These are phyloP conservation scores for Saccharomycodes ludwigii DNA, from an alignment of 805 yeast genomes.

Conservation along the genomic window DNA sequence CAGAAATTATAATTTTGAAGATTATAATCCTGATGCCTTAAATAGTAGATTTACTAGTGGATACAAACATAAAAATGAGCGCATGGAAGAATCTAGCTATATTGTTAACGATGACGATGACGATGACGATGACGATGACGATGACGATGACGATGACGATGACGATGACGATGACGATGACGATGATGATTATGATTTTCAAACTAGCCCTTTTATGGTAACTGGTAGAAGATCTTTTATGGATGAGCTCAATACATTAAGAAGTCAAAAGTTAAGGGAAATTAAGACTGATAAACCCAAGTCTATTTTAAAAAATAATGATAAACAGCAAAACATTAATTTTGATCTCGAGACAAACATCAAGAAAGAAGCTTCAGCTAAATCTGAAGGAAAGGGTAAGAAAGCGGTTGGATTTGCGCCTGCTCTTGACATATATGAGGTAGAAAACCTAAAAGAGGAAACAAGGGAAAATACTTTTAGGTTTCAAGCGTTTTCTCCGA, in stretches of 20 bases:
- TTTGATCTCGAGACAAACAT: no score
- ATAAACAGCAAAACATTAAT: no score
- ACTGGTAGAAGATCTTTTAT: conserved; percentile 17
- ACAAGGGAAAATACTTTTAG: conserved; percentile 20
- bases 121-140: conserved; percentile 9
- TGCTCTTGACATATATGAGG: conserved; percentile 20
- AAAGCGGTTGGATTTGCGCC: conserved; percentile 23
- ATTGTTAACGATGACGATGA: conserved; percentile 5
- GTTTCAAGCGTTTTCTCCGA: conserved; percentile 5
- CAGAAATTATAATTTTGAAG: conserved; percentile 1
- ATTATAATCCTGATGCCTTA: conserved; percentile 2
- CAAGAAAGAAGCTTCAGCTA: conserved; percentile 2
- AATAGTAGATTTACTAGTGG: not conserved
- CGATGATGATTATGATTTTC: conserved; percentile 8
- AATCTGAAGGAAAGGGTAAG: conserved; percentile 6
- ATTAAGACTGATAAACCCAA: conserved; percentile 1
- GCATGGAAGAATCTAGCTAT: conserved; percentile 3
- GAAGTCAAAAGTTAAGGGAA: conserved; percentile 5
- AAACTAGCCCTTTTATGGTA: conserved; percentile 10
- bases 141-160: conserved; percentile 13
- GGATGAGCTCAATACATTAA: conserved; percentile 16
- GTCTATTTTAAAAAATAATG: conserved; percentile 6
- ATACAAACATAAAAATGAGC: no score
- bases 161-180: no score
- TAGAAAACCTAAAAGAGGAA: conserved; percentile 21